These are phyloP conservation scores for Dactylonectria macrodidyma DNA, from an alignment of 2,329 filamentous ascomycete species.

Conservation along the genomic window DNA sequence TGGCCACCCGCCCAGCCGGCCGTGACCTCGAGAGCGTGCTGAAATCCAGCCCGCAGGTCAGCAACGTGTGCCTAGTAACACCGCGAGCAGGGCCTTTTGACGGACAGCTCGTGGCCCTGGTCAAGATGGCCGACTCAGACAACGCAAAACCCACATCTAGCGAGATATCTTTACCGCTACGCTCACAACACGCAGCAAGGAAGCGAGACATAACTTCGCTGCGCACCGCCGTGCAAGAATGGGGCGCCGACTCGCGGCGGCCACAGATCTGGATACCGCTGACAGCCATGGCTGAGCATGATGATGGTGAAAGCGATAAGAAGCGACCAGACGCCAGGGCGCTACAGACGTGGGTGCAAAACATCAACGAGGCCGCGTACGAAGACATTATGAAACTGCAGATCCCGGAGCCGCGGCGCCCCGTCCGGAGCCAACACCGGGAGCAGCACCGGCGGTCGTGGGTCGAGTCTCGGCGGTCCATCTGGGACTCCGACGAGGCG, in stretches of 20 bases:
- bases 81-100: conserved; percentile 67
- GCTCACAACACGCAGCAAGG: conserved; percentile 57
- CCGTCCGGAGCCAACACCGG: conserved; percentile 1
- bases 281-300: conserved; percentile 61
- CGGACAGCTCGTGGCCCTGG: conserved; percentile 63
- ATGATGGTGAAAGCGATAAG: conserved; percentile 44
- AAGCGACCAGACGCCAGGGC: conserved; percentile 57
- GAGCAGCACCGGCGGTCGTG: conserved; percentile 28
- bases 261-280: conserved; percentile 66
- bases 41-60: conserved; percentile 57
- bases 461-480: conserved; percentile 35
- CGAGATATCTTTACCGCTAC: conserved; percentile 50
- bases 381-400: conserved; percentile 62
- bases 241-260: conserved; percentile 50
- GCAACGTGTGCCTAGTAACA: conserved; percentile 59
- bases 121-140: conserved; percentile 53
- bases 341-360: conserved; percentile 69
- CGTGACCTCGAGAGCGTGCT: conserved; percentile 56
- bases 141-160: conserved; percentile 46
- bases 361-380: conserved; percentile 63
- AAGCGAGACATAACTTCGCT: conserved; percentile 60
- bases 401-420: conserved; percentile 55
- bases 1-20: conserved; percentile 14
- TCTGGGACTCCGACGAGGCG: conserved; percentile 51
- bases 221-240: conserved; percentile 57